A percentile compares a stretch with the other conserved stretches of the same genome.
phyloP scores from a whole-genome alignment of 129 eudicot genomes.

The Artemisia tridentata region DNA sequence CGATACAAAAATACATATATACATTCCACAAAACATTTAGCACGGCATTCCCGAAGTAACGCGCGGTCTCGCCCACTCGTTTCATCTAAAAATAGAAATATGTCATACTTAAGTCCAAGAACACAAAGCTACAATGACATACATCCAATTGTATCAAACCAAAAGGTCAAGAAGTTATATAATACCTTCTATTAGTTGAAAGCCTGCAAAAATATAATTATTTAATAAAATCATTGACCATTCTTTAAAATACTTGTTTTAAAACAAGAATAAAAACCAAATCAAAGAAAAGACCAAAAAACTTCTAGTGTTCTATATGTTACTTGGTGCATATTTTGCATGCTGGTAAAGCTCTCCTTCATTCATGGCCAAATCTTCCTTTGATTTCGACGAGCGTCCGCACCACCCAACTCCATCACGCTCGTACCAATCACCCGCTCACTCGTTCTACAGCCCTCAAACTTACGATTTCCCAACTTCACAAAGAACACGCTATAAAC shows the following conservation, averaged over 20 bases:
- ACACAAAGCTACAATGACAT: slow-evolving; percentile 26
- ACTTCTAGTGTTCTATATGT: slow-evolving; percentile 3
- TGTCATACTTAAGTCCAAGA: slow-evolving; percentile 13
- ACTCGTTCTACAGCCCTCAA: slow-evolving; percentile 46
- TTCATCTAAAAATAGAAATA: slow-evolving; percentile 6
- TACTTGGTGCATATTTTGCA: slow-evolving; percentile 20
- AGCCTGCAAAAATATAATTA: slow-evolving; percentile 29
- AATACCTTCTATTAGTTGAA: neutral
- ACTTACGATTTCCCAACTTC: slow-evolving; percentile 30
- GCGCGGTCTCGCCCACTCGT: no score
- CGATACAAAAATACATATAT: no score
- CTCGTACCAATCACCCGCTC: slow-evolving; percentile 33
- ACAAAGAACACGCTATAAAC: slow-evolving; percentile 37
- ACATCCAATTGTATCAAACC: slow-evolving; percentile 11
- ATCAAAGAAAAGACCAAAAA: slow-evolving; percentile 28
- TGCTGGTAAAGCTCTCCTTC: slow-evolving; percentile 5
- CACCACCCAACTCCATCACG: slow-evolving; percentile 37
- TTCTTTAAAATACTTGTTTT: neutral
- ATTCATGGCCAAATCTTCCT: slow-evolving; percentile 48
- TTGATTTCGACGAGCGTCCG: slow-evolving; percentile 29
- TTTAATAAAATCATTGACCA: slow-evolving; percentile 21
- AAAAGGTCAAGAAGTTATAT: neutral
- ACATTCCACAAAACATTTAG: no score
- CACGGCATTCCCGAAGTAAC: no score
- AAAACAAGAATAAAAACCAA: slow-evolving; percentile 15